Conservation (phyloP, 352 stramenopile species). For the Phytophthora pisi region DNA sequence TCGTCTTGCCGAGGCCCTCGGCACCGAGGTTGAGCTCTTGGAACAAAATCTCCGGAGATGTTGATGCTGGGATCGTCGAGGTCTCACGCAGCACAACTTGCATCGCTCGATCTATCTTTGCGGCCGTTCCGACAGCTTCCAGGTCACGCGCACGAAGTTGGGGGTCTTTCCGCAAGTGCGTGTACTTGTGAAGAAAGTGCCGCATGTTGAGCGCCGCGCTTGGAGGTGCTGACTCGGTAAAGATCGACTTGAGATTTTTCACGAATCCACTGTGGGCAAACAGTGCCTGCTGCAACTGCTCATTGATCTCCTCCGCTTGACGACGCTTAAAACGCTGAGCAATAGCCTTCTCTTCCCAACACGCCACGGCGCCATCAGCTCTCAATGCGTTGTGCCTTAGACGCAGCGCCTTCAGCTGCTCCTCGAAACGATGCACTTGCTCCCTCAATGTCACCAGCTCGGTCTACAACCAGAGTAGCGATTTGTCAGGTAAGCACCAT, state of each 20-base stretch:
- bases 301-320: constrained; percentile 24
- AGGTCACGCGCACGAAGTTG: constrained; percentile 41
- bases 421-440: constrained; percentile 26
- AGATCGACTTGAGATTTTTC: constrained; percentile 28
- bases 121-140: constrained; percentile 28
- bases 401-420: constrained; percentile 30
- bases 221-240: constrained; percentile 27
- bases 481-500: not conserved
- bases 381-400: constrained; percentile 20
- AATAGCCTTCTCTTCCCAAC: constrained; percentile 39
- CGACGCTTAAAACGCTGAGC: constrained; percentile 26
- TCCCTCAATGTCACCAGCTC: constrained; percentile 27
- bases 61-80: constrained; percentile 27
- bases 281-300: constrained; percentile 33
- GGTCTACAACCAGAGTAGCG: constrained; percentile 8
- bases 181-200: constrained; percentile 52
- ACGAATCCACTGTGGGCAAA: constrained; percentile 19
- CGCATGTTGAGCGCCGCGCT: constrained; percentile 44
- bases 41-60: constrained; percentile 40
- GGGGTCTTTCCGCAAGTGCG: constrained; percentile 33
- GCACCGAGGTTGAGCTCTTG: constrained; percentile 32
- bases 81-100: constrained; percentile 49
- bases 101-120: constrained; percentile 47
- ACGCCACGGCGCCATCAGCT: constrained; percentile 24
- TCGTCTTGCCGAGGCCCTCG: constrained; percentile 36